Conservation (phyloP, 2,329 filamentous ascomycete species). For the Alternaria dauci region DNA sequence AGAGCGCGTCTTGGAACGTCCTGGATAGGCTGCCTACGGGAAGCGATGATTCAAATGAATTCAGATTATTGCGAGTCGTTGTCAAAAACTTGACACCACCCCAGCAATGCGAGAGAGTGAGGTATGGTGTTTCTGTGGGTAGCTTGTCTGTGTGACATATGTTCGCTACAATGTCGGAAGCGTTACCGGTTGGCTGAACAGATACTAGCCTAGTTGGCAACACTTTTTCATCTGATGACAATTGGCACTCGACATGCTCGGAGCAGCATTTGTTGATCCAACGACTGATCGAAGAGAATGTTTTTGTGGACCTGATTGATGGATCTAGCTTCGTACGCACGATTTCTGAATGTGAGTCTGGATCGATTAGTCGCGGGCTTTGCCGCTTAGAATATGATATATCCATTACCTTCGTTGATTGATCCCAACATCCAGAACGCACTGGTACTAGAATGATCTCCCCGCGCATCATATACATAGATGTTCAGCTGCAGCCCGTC, state of each 20-base stretch:
- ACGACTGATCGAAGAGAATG: not conserved
- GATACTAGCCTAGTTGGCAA: not conserved
- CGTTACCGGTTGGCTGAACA: not conserved
- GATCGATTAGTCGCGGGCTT: not conserved
- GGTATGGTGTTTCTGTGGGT: not conserved
- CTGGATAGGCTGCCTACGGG: not conserved
- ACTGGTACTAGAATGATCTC: not conserved
- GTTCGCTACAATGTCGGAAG: not conserved
- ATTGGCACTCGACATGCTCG: not conserved
- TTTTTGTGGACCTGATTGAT: not conserved
- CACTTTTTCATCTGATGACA: not conserved
- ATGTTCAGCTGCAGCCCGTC: not conserved
- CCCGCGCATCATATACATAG: no score
- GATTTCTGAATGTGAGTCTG: not conserved
- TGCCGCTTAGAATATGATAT: no score
- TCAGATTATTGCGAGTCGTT: not conserved
- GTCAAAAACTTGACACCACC: not conserved
- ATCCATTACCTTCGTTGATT: not conserved
- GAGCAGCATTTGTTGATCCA: not conserved
- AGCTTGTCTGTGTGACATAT: not conserved
- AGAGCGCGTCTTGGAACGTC: conserved; percentile 1
- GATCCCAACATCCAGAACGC: not conserved
- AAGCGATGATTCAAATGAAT: not conserved
- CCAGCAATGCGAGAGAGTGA: not conserved
- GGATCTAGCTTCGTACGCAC: not conserved